phyloP scores from a whole-genome alignment of 805 yeast genomes.

The Teunomyces kruisii region DNA sequence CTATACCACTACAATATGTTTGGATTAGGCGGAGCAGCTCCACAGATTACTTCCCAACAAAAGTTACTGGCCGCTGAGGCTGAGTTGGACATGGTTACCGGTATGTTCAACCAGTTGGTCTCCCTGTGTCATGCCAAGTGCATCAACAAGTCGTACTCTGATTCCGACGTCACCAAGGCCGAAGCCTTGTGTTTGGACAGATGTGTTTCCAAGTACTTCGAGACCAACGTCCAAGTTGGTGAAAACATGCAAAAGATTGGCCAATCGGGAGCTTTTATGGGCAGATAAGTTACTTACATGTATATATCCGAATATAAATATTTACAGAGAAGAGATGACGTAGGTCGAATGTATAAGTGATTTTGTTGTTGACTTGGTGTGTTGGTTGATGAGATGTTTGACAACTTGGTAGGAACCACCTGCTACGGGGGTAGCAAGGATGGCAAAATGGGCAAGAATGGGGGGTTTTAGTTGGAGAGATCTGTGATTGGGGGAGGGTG shows the following conservation, averaged over 20 bases:
- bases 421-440: no score
- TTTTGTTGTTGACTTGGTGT: no score
- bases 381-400: no score
- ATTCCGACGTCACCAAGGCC: conserved; percentile 72
- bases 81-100: conserved; percentile 95
- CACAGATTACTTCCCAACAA: conserved; percentile 71
- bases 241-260: conserved; percentile 59
- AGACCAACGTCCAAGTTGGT: conserved; percentile 91
- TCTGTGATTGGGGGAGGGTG: no score
- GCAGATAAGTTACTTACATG: conserved; percentile 27
- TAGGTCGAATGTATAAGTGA: no score
- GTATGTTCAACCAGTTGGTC: conserved; percentile 91
- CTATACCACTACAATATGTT: conserved; percentile 45
- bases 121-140: conserved; percentile 89
- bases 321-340: conserved; percentile 2
- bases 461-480: no score
- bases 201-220: conserved; percentile 94
- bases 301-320: conserved; percentile 5
- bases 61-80: conserved; percentile 91
- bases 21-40: conserved; percentile 75
- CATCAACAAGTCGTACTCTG: conserved; percentile 62
- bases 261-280: conserved; percentile 47
- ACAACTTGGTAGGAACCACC: no score
- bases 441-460: no score
- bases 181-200: conserved; percentile 90